Conservation (phyloP, 805 yeast species). For the Sugiyamaella americana region DNA sequence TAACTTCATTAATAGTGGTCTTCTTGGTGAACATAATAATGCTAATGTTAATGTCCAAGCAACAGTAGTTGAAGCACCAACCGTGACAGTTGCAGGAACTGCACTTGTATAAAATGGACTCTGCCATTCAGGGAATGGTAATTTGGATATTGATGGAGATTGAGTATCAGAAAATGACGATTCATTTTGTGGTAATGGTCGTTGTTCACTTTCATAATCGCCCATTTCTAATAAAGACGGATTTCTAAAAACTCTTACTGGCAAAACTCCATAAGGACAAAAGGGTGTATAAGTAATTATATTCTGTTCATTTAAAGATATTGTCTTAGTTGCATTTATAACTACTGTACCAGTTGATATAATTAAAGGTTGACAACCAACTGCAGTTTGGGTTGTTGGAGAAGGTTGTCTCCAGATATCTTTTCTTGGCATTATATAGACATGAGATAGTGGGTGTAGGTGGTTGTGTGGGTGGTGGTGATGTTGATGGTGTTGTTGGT, state of each 20-base stretch:
- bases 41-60: conserved; percentile 13
- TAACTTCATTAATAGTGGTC: conserved; percentile 13
- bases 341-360: conserved; percentile 14
- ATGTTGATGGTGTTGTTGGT: no score
- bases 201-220: conserved; percentile 1
- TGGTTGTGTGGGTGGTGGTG: no score
- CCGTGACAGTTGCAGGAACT: conserved; percentile 10
- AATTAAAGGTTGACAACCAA: conserved; percentile 13
- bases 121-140: conserved; percentile 8
- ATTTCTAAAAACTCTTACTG: conserved; percentile 6
- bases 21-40: conserved; percentile 8
- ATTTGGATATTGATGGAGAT: background rate
- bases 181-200: background rate
- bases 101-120: conserved; percentile 13
- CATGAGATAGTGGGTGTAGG: background rate
- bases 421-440: background rate
- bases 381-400: conserved; percentile 7
- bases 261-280: conserved; percentile 15
- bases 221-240: conserved; percentile 7
- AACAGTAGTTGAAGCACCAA: conserved; percentile 12
- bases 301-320: conserved; percentile 4
- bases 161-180: background rate
- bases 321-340: conserved; percentile 11
- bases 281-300: conserved; percentile 11
- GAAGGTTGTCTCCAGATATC: conserved; percentile 15